Conservation (phyloP, 1,284 basidiomycete genomes). For the Sanghuangporus sanghuang region DNA sequence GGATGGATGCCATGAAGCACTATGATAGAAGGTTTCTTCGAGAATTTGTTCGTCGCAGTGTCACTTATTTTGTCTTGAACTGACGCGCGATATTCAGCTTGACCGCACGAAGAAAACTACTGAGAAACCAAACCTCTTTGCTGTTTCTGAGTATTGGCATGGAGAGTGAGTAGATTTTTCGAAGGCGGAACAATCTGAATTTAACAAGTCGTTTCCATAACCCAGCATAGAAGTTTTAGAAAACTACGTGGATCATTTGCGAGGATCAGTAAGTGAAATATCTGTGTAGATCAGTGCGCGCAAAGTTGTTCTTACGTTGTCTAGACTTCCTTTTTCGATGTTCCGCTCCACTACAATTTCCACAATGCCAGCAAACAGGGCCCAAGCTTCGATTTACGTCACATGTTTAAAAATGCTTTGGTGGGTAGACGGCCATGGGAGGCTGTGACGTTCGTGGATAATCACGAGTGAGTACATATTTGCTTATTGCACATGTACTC, state of each 20-base stretch:
- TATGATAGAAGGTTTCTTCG: conserved; percentile 63
- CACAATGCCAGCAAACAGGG: conserved; percentile 56
- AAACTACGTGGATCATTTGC: conserved; percentile 49
- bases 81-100: conserved; percentile 36
- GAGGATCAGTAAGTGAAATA: conserved; percentile 46
- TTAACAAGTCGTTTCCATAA: neutral
- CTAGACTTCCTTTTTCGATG: conserved; percentile 75
- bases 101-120: conserved; percentile 40
- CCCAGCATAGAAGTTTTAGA: too few species aligned
- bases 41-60: conserved; percentile 48
- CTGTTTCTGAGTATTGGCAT: conserved; percentile 75
- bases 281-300: neutral
- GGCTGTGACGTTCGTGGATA: conserved; percentile 79
- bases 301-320: neutral
- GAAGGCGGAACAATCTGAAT: neutral
- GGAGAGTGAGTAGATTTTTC: conserved; percentile 31
- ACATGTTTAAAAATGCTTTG: conserved; percentile 54
- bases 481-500: conserved; percentile 1
- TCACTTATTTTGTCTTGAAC: neutral
- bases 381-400: conserved; percentile 60
- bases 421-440: conserved; percentile 56
- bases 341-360: conserved; percentile 72
- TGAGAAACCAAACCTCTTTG: conserved; percentile 49
- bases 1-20: conserved; percentile 88
- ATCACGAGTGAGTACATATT: conserved; percentile 63